Evolutionary conservation across 108 stramenopile genomes (phyloP).

Genomic region (Nitzschia putrida): DNA sequence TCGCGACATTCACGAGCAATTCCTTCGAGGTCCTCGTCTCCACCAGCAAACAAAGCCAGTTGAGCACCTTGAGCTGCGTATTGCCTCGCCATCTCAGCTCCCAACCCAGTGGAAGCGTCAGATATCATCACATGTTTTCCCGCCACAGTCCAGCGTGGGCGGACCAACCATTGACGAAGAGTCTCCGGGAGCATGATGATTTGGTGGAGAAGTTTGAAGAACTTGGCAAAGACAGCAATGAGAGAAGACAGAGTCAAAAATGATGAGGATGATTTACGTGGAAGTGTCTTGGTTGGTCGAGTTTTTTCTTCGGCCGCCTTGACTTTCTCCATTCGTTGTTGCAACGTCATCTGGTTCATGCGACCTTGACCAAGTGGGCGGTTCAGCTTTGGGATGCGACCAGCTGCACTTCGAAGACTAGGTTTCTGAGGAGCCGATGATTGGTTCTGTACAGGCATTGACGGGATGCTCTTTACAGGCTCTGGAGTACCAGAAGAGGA

Average conservation of each 20-base stretch:
- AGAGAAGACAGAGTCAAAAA: background rate
- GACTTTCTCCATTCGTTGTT: background rate
- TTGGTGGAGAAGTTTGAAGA: slow-evolving; percentile 7
- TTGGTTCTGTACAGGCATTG: slow-evolving; percentile 1
- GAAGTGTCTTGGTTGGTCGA: background rate
- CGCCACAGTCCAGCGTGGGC: slow-evolving; percentile 16
- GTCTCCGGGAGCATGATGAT: background rate
- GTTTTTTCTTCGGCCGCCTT: background rate
- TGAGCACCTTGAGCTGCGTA: slow-evolving; percentile 40
- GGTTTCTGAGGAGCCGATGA: background rate
- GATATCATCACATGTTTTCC: slow-evolving; percentile 55
- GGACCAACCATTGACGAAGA: background rate
- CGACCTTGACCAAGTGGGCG: background rate
- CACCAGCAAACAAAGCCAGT: slow-evolving; percentile 44
- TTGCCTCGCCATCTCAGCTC: slow-evolving; percentile 54
- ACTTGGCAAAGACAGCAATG: slow-evolving; percentile 5
- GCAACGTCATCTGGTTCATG: background rate
- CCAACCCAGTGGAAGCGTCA: slow-evolving; percentile 56
- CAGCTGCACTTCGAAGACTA: slow-evolving; percentile 16
- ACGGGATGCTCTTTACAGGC: no score
- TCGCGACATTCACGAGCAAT: slow-evolving; percentile 46
- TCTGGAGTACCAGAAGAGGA: background rate
- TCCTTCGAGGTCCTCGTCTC: slow-evolving; percentile 20
- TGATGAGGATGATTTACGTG: background rate
- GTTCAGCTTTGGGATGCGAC: slow-evolving; percentile 4